A percentile compares a stretch with the other conserved stretches of the same genome.
Conservation (phyloP, 768 basidiomycete species). For the Jaapia argillacea region DNA sequence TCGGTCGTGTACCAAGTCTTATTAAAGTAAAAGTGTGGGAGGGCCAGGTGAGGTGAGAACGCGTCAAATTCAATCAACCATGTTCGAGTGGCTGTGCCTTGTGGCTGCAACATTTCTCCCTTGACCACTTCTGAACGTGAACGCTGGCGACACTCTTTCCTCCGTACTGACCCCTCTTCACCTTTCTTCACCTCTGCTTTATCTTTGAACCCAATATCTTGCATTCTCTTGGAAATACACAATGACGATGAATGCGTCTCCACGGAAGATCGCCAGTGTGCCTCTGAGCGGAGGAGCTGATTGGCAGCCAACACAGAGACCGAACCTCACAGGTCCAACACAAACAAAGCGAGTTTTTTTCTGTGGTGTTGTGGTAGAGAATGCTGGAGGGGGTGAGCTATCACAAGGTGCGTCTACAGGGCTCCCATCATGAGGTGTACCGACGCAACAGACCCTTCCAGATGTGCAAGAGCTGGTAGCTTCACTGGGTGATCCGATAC, state of each 20-base stretch:
- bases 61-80: too few relatives aligned
- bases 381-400: constrained; percentile 57
- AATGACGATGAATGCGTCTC: neutral
- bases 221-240: too few relatives aligned
- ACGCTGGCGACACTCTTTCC: too few relatives aligned
- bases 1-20: too few relatives aligned
- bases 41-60: too few relatives aligned
- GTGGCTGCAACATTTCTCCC: too few relatives aligned
- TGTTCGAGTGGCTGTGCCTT: too few relatives aligned
- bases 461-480: constrained; percentile 74
- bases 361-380: constrained; percentile 85
- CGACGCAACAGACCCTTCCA: constrained; percentile 17
- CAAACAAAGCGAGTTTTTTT: constrained; percentile 79
- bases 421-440: neutral
- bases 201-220: too few relatives aligned
- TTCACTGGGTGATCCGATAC: constrained; percentile 63
- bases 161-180: too few relatives aligned
- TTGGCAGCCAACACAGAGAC: neutral
- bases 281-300: neutral
- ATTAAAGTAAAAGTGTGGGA: too few relatives aligned
- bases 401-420: constrained; percentile 44
- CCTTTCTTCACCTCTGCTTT: too few relatives aligned
- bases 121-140: too few relatives aligned
- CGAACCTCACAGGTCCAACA: constrained; percentile 17
- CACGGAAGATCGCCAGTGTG: neutral